Conservation (phyloP, 2,329 filamentous ascomycete species). For the Graphilbum sp. region DNA sequence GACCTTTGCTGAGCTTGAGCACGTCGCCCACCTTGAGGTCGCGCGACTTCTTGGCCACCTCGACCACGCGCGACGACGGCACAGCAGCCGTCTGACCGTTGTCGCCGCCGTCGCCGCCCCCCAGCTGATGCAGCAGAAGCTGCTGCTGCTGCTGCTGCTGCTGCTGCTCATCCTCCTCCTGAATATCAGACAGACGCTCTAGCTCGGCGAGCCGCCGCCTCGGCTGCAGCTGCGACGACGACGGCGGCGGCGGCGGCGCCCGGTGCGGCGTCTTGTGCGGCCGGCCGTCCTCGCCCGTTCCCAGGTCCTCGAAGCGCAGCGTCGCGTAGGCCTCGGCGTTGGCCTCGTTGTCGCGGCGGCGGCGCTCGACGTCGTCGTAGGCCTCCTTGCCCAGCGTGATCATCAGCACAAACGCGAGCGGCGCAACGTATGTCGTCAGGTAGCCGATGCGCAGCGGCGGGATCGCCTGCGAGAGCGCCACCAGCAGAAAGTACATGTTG, state of each 20-base stretch:
- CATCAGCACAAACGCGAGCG: conserved; percentile 74
- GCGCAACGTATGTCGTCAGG: conserved; percentile 84
- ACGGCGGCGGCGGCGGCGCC: conserved; percentile 12
- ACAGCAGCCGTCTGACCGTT: conserved; percentile 2
- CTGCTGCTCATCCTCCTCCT: conserved; percentile 52
- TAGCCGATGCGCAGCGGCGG: conserved; percentile 84
- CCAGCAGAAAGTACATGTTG: conserved; percentile 96
- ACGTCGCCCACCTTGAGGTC: conserved; percentile 91
- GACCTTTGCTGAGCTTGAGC: conserved; percentile 81
- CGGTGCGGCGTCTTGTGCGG: conserved; percentile 31
- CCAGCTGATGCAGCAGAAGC: too few species aligned
- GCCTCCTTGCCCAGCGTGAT: conserved; percentile 96
- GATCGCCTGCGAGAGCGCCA: conserved; percentile 86
- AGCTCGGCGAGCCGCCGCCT: conserved; percentile 4
- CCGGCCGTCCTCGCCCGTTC: too few species aligned
- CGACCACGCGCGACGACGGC: conserved; percentile 37
- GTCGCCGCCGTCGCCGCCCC: conserved; percentile 18
- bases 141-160: too few species aligned
- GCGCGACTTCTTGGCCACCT: conserved; percentile 65
- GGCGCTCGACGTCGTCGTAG: conserved; percentile 74
- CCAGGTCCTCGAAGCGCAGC: conserved; percentile 51
- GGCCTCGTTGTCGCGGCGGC: conserved; percentile 78
- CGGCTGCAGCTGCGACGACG: not conserved
- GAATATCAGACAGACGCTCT: conserved; percentile 45
- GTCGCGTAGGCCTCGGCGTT: conserved; percentile 83